A percentile compares a stretch with the other conserved stretches of the same genome.
Conservation (phyloP, 768 basidiomycete genomes). For the Leccinum longicurvipes region DNA sequence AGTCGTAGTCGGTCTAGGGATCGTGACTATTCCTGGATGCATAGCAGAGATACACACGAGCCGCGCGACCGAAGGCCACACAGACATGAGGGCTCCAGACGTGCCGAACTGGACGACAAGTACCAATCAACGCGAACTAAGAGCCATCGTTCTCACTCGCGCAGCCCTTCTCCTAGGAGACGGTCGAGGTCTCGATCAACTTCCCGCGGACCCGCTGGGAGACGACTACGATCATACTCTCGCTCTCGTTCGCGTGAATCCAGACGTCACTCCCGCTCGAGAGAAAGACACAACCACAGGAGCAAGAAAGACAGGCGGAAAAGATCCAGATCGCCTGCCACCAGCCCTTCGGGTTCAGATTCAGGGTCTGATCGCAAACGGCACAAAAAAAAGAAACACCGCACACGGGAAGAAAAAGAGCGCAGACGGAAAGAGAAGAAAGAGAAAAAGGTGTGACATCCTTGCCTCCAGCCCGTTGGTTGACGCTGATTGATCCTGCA, state of each 20-base stretch:
- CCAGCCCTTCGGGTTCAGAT: slow-evolving; percentile 38
- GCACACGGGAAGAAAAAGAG: slow-evolving; percentile 46
- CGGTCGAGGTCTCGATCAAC: slow-evolving; percentile 28
- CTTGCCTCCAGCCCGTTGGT: not conserved
- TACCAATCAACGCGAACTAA: slow-evolving; percentile 3
- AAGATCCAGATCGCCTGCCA: slow-evolving; percentile 37
- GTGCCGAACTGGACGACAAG: slow-evolving; percentile 7
- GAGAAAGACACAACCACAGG: slow-evolving; percentile 22
- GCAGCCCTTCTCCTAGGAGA: slow-evolving; percentile 17
- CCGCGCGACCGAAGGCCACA: slow-evolving; percentile 19
- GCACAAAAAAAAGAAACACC: slow-evolving; percentile 45
- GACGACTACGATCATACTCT: slow-evolving; percentile 18
- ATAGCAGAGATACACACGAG: slow-evolving; percentile 15
- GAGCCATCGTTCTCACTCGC: slow-evolving; percentile 21
- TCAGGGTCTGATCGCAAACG: slow-evolving; percentile 33
- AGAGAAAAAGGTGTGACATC: slow-evolving; percentile 56
- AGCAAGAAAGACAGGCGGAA: slow-evolving; percentile 30
- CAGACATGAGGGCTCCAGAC: slow-evolving; percentile 13
- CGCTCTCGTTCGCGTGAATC: slow-evolving; percentile 28
- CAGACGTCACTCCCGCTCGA: slow-evolving; percentile 35
- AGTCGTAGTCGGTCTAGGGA: slow-evolving; percentile 16
- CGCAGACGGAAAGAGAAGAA: slow-evolving; percentile 64
- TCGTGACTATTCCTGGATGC: slow-evolving; percentile 10
- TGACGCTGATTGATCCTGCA: slow-evolving; percentile 33
- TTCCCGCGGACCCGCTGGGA: slow-evolving; percentile 16